These are phyloP conservation scores for Aspergillus diversus DNA, from an alignment of 495 filamentous ascomycete species.

Conservation along the genomic window DNA sequence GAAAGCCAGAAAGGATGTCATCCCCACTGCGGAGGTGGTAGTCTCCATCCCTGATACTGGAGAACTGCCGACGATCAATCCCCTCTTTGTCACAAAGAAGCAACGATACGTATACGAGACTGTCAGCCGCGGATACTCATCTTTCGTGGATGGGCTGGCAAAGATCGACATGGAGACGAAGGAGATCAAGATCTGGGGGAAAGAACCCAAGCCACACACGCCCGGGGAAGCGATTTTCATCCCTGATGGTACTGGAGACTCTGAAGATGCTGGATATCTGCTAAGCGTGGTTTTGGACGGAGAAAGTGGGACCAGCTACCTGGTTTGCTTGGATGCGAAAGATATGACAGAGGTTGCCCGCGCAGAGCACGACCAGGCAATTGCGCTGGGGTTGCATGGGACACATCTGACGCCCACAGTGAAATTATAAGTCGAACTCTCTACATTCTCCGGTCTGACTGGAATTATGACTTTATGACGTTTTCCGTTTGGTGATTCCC, in stretches of 20 bases:
- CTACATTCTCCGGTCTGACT: no score
- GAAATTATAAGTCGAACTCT: not conserved
- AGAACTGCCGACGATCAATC: slow-evolving; percentile 23
- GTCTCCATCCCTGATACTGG: not conserved
- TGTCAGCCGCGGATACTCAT: slow-evolving; percentile 18
- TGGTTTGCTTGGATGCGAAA: slow-evolving; percentile 18
- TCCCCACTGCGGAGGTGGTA: not conserved
- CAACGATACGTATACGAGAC: slow-evolving; percentile 17
- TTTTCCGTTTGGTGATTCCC: no score
- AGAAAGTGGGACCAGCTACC: slow-evolving; percentile 22
- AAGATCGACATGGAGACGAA: slow-evolving; percentile 21
- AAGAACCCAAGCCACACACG: slow-evolving; percentile 18
- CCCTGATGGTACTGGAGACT: slow-evolving; percentile 9
- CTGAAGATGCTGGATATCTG: slow-evolving; percentile 23
- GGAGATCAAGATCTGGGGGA: slow-evolving; percentile 9
- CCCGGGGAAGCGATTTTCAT: slow-evolving; percentile 23
- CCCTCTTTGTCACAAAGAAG: slow-evolving; percentile 1
- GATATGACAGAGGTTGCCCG: slow-evolving; percentile 22
- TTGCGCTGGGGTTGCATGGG: slow-evolving; percentile 19
- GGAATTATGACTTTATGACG: no score
- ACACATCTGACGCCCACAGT: not conserved
- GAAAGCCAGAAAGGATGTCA: not conserved
- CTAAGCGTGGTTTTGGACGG: slow-evolving; percentile 23
- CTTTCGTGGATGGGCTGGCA: slow-evolving; percentile 17
- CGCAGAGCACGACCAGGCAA: slow-evolving; percentile 10